phyloP scores from a whole-genome alignment of 2,329 filamentous ascomycete genomes.

The Trematosphaeria pertusa region DNA sequence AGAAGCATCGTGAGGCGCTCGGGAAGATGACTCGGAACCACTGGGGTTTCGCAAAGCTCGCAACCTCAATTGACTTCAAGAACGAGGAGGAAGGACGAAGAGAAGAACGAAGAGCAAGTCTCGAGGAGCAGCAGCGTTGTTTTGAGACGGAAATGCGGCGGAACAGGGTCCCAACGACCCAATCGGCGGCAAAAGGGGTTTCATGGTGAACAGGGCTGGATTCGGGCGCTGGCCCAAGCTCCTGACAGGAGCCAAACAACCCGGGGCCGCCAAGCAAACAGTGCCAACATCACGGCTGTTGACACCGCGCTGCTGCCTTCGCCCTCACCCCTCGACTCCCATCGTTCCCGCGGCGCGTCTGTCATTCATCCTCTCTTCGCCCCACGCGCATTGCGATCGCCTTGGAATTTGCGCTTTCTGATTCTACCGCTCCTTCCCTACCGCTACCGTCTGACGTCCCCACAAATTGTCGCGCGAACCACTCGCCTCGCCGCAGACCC shows the following conservation, averaged over 20 bases:
- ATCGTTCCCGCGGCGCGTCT: background rate
- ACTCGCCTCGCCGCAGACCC: conserved; percentile 2
- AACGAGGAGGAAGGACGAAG: background rate
- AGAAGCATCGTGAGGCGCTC: conserved; percentile 21
- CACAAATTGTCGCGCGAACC: conserved; percentile 15
- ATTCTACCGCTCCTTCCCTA: background rate
- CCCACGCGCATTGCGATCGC: no score
- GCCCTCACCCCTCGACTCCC: conserved; percentile 3
- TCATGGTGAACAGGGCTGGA: conserved; percentile 13
- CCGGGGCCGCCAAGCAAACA: background rate
- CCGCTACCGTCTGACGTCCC: conserved; percentile 2
- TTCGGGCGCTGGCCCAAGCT: conserved; percentile 20
- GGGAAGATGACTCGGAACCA: background rate
- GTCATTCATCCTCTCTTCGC: background rate
- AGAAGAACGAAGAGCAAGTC: no score
- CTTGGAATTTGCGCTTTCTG: background rate
- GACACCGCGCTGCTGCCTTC: conserved; percentile 20
- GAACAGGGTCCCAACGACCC: background rate
- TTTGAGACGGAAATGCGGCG: conserved; percentile 3
- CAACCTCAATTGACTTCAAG: no score
- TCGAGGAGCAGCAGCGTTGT: background rate
- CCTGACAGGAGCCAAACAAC: background rate
- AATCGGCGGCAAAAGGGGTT: conserved; percentile 7
- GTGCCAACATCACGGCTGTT: background rate
- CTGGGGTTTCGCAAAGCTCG: no score